A percentile compares a stretch with the other conserved stretches of the same genome.
phyloP scores from a whole-genome alignment of 75 land plant species.

The Cupressus sempervirens region DNA sequence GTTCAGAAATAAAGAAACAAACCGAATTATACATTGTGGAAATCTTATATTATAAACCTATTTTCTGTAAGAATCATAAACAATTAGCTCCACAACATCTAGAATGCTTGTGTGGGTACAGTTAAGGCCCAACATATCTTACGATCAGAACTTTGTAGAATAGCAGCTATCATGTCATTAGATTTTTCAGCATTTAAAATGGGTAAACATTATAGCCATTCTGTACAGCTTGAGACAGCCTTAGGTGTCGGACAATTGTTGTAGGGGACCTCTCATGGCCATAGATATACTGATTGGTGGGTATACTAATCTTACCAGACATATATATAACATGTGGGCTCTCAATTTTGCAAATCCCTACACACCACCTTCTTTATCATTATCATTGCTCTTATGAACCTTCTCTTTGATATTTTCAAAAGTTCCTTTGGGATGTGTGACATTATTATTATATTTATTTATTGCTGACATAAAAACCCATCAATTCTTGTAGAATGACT shows the following conservation, averaged over 20 bases:
- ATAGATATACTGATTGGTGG: background rate
- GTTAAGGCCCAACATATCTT: background rate
- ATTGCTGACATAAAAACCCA: background rate
- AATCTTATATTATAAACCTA: background rate
- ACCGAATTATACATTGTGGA: no score
- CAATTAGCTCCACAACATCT: background rate
- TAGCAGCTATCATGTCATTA: background rate
- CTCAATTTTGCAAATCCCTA: background rate
- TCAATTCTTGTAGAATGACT: background rate
- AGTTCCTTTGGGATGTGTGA: background rate
- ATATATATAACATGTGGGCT: background rate
- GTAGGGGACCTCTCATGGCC: background rate
- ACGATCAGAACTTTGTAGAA: background rate
- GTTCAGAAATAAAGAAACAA: no score
- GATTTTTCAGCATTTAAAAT: background rate
- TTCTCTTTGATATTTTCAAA: background rate
- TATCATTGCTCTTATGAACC: background rate
- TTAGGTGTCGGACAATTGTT: background rate
- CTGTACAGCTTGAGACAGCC: background rate
- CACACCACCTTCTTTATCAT: background rate
- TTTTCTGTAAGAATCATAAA: background rate
- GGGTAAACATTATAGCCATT: background rate
- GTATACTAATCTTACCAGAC: background rate
- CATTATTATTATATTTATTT: background rate
- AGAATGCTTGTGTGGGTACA: background rate